Conservation (phyloP, 148 eudicot genomes). For the Amaranthus cruentus region DNA sequence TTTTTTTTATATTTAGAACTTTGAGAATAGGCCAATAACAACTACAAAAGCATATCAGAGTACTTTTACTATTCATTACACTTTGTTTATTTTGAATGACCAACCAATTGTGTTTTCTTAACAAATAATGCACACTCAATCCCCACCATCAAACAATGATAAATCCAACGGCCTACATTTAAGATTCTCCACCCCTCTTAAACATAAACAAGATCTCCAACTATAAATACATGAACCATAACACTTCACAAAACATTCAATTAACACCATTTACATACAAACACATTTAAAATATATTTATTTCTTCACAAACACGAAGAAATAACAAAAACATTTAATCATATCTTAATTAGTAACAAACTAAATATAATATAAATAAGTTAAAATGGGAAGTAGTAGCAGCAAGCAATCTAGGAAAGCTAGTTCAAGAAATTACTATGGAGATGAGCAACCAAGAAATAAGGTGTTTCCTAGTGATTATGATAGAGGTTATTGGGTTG, state of each 20-base stretch:
- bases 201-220: slow-evolving; percentile 1
- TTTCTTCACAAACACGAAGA: background rate
- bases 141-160: slow-evolving; percentile 12
- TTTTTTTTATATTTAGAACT: too few species aligned
- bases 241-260: background rate
- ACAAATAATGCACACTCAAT: background rate
- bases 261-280: background rate
- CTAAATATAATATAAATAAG: background rate
- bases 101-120: background rate
- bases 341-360: too few species aligned
- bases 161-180: slow-evolving; percentile 18
- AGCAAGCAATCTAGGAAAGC: slow-evolving; percentile 7
- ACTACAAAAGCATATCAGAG: background rate
- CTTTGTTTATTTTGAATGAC: background rate
- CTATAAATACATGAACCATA: slow-evolving; percentile 21
- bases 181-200: slow-evolving; percentile 18
- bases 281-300: background rate
- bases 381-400: background rate
- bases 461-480: slow-evolving; percentile 59
- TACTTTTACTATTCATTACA: background rate
- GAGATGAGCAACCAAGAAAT: slow-evolving; percentile 36
- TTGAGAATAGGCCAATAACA: slow-evolving; percentile 2
- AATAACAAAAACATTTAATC: too few species aligned
- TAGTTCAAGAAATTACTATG: background rate
- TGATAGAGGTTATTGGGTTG: slow-evolving; percentile 55